Percentiles rank a stretch among this genome's conserved stretches.
These are phyloP conservation scores for Blastobotrys niveus DNA, from an alignment of 1,139 yeast genomes.

Conservation along the genomic window DNA sequence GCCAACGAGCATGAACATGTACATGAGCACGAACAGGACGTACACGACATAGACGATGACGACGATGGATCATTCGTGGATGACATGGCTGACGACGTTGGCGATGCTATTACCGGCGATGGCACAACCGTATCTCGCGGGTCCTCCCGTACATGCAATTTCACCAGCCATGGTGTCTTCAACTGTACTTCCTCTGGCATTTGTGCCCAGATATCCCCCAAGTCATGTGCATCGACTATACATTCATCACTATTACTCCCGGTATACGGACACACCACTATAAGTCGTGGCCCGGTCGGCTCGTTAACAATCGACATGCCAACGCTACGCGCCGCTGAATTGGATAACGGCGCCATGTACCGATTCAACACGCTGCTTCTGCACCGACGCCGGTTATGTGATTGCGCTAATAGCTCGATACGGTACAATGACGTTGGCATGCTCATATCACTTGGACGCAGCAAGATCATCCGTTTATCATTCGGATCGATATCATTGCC, in stretches of 20 bases:
- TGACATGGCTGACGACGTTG: not conserved
- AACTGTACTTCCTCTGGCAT: slow-evolving; percentile 8
- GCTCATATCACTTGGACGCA: slow-evolving; percentile 1
- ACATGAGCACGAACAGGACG: too few species aligned
- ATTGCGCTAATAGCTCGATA: not conserved
- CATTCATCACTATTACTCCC: not conserved
- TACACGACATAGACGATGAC: not conserved
- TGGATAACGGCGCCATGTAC: slow-evolving; percentile 2
- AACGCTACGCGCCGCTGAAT: not conserved
- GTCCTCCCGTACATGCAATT: not conserved
- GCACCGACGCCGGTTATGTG: not conserved
- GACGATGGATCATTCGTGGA: not conserved
- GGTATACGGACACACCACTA: slow-evolving; percentile 2
- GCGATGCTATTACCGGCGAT: not conserved
- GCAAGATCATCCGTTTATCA: not conserved
- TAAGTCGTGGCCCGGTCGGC: slow-evolving; percentile 4
- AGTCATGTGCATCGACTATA: slow-evolving; percentile 3
- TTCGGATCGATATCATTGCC: not conserved
- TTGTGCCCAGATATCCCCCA: slow-evolving; percentile 11
- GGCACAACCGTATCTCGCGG: not conserved
- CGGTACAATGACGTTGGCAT: not conserved
- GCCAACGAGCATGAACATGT: too few species aligned
- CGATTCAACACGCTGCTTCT: not conserved
- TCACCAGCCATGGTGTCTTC: slow-evolving; percentile 5
- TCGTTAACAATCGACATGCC: slow-evolving; percentile 10